phyloP scores from a whole-genome alignment of 805 yeast species.

The Ogataea naganishii region DNA sequence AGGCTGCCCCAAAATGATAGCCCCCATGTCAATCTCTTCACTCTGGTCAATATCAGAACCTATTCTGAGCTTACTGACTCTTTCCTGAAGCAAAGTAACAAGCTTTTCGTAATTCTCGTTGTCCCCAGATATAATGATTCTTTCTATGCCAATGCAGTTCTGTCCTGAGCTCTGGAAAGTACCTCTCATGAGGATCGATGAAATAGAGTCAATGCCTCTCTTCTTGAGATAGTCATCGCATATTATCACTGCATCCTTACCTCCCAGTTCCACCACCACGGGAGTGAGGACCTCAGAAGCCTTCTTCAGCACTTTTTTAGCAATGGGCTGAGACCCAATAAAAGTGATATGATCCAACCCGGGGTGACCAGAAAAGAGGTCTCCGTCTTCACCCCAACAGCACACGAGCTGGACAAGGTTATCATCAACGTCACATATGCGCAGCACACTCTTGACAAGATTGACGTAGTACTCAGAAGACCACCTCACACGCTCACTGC shows the following conservation, averaged over 20 bases:
- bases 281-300: constrained; percentile 89
- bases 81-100: constrained; percentile 42
- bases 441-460: constrained; percentile 63
- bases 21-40: constrained; percentile 93
- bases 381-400: constrained; percentile 82
- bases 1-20: constrained; percentile 69
- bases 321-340: constrained; percentile 93
- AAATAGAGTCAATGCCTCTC: constrained; percentile 35
- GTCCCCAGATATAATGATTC: constrained; percentile 72
- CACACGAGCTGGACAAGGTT: constrained; percentile 81
- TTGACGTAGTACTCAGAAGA: constrained; percentile 73
- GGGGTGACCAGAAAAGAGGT: constrained; percentile 75
- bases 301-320: constrained; percentile 74
- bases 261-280: constrained; percentile 93
- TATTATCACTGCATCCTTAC: constrained; percentile 86
- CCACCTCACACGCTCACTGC: constrained; percentile 96
- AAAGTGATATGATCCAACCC: constrained; percentile 84
- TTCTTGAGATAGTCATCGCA: constrained; percentile 67
- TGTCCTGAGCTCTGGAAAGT: constrained; percentile 97
- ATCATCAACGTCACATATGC: constrained; percentile 67
- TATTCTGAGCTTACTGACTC: constrained; percentile 56
- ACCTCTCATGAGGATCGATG: constrained; percentile 87
- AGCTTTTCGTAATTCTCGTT: constrained; percentile 53
- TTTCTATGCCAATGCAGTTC: constrained; percentile 94
- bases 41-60: constrained; percentile 92